Percentiles rank a stretch among this genome's conserved stretches.
Conservation (phyloP, 345 rosid species). For the Mercurialis annua region DNA sequence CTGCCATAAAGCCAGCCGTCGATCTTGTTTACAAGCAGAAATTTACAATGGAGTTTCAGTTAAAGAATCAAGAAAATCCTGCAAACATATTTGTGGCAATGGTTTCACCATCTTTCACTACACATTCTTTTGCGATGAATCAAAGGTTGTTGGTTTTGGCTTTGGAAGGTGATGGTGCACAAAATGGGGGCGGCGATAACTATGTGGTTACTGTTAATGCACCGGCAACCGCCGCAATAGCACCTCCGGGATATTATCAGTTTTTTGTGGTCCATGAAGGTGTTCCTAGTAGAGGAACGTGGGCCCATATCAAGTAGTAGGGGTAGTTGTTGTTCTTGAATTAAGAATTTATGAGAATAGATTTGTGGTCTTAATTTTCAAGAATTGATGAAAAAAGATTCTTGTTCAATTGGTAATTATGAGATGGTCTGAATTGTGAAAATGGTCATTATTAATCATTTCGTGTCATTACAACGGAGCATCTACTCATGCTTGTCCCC, state of each 20-base stretch:
- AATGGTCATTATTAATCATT: too few species aligned
- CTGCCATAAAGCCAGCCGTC: conserved; percentile 12
- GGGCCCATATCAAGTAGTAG: conserved; percentile 33
- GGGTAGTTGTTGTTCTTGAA: neutral
- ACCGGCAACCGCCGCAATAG: conserved; percentile 31
- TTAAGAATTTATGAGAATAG: conserved; percentile 7
- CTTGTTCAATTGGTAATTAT: too few species aligned
- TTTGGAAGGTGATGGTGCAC: neutral
- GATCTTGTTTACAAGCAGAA: conserved; percentile 23
- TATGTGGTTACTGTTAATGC: conserved; percentile 15
- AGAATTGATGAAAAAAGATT: too few species aligned
- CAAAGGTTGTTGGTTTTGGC: conserved; percentile 38
- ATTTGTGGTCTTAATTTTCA: neutral
- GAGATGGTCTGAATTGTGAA: too few species aligned
- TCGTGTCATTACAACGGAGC: too few species aligned
- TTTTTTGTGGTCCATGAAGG: conserved; percentile 35
- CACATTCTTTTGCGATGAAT: conserved; percentile 48
- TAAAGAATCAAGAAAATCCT: neutral
- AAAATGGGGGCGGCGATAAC: conserved; percentile 1
- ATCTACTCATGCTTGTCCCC: too few species aligned
- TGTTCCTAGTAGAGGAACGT: conserved; percentile 35
- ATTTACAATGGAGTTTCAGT: conserved; percentile 20
- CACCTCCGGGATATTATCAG: conserved; percentile 42
- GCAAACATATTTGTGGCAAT: conserved; percentile 36
- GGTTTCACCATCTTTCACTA: conserved; percentile 45